Evolutionary conservation across 345 rosid genomes (phyloP), one percentile per base, ranked within the genome.

Genomic region (Tarenaya hassleriana): DNA sequence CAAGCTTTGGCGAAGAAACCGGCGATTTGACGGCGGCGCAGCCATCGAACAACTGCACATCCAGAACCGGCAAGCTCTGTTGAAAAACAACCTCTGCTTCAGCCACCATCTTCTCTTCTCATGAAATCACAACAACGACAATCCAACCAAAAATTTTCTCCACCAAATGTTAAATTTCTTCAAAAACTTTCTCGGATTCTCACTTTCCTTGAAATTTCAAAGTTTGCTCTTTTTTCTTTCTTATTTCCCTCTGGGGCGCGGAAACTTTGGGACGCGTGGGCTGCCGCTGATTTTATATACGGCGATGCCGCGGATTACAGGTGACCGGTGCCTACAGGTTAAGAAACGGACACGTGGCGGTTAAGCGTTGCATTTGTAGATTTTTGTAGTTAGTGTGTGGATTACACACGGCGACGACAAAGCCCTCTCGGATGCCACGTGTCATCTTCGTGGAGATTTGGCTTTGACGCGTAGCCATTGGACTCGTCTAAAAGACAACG

Each of bases 81-180:
- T 69, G 77, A 46, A 72, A 61, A 65, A 70, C 71, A 53, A 78
- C 60, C 69, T 79, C 84, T 48, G 78, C 73, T 71, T 77, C 94
- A 55, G 83, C 83, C 29, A 69, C 84, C 89, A 84, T 80, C 52
- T 66, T 68, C 62, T 34, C 59, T 47, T 47, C 17, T 35, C 52
- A 42, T 56, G 24, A 50, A 24, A 49, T 38, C 32, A 20, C 54
- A 47, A 34, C 43, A 46, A 40, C 29, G n/a, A n/a, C n/a, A 20
- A 5, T 55, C 11, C 66, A 50, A 41, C 24, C 48, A 10, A 20
- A 50, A 7, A 37, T 47, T 34, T 57, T 47, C 39, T 16, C 16
- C n/a, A n/a, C 24, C 33, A 1, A 3, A 16, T 7, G 24, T 54
- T 54, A 8, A 47, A 43, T 56, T 58, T 21, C 16, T 13, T 14